These are phyloP conservation scores for Fragilaria radians DNA, from an alignment of 108 stramenopile genomes.

Conservation along the genomic window DNA sequence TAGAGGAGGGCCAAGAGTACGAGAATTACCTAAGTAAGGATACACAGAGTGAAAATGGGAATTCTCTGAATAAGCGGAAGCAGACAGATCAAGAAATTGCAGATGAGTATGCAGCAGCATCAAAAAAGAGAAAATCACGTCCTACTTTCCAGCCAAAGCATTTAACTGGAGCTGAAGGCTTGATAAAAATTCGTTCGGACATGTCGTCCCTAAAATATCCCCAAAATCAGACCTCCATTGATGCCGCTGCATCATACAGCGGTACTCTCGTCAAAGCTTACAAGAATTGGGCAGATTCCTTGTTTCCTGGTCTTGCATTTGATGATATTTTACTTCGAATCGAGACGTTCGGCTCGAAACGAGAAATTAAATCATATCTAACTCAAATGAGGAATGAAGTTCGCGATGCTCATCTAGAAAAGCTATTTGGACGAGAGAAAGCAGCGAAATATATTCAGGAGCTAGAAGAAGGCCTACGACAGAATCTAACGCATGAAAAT, in stretches of 20 bases:
- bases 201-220: conserved; percentile 10
- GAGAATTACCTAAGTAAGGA: conserved; percentile 40
- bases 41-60: conserved; percentile 43
- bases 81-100: conserved; percentile 30
- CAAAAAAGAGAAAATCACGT: conserved; percentile 34
- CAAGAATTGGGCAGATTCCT: conserved; percentile 28
- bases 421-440: conserved; percentile 46
- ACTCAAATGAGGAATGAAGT: conserved; percentile 51
- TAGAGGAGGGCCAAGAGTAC: conserved; percentile 61
- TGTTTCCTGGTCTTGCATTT: conserved; percentile 51
- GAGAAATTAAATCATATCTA: conserved; percentile 46
- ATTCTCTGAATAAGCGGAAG: conserved; percentile 12
- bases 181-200: conserved; percentile 27
- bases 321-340: conserved; percentile 52
- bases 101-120: conserved; percentile 40
- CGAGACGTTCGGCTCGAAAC: conserved; percentile 41
- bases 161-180: conserved; percentile 37
- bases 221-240: conserved; percentile 16
- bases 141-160: conserved; percentile 26
- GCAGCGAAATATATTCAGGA: conserved; percentile 43
- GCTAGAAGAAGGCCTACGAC: conserved; percentile 51
- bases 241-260: conserved; percentile 32
- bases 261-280: conserved; percentile 42
- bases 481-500: too few species aligned
- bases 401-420: conserved; percentile 51